These are phyloP conservation scores for Sporodiniella umbellata DNA, from an alignment of 371 early-diverging fungal genomes.

Conservation along the genomic window DNA sequence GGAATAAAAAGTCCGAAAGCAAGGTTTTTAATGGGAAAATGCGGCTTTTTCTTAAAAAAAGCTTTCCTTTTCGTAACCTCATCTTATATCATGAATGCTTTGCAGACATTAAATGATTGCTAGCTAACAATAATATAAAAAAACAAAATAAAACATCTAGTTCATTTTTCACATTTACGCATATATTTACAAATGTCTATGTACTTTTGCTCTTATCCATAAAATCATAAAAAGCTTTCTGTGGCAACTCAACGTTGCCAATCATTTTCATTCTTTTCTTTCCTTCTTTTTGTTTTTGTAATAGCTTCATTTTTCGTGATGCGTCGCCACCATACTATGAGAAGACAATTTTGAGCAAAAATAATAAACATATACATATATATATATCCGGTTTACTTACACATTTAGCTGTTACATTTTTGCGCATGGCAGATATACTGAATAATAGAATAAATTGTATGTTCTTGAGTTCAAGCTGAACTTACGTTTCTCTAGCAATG, in stretches of 20 bases:
- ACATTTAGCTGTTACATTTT: constrained; percentile 94
- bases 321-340: constrained; percentile 87
- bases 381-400: constrained; percentile 44
- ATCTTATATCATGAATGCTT: too few relatives aligned
- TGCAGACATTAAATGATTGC: too few relatives aligned
- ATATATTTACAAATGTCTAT: constrained; percentile 1
- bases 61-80: too few relatives aligned
- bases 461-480: not conserved
- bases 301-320: constrained; percentile 89
- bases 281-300: constrained; percentile 88
- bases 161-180: too few relatives aligned
- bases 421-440: constrained; percentile 77
- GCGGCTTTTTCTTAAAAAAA: too few relatives aligned
- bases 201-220: constrained; percentile 46
- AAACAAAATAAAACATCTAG: too few relatives aligned
- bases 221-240: constrained; percentile 72
- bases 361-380: too few relatives aligned
- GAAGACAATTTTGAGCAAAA: too few relatives aligned
- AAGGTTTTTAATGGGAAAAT: too few relatives aligned
- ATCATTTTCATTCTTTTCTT: constrained; percentile 83
- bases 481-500: constrained; percentile 83
- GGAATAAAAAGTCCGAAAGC: too few relatives aligned
- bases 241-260: constrained; percentile 71
- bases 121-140: too few relatives aligned
- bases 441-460: not conserved